Percentiles rank a stretch among this genome's conserved stretches.
phyloP scores from a whole-genome alignment of 2,329 filamentous ascomycete genomes.

The Penicillium sp. region DNA sequence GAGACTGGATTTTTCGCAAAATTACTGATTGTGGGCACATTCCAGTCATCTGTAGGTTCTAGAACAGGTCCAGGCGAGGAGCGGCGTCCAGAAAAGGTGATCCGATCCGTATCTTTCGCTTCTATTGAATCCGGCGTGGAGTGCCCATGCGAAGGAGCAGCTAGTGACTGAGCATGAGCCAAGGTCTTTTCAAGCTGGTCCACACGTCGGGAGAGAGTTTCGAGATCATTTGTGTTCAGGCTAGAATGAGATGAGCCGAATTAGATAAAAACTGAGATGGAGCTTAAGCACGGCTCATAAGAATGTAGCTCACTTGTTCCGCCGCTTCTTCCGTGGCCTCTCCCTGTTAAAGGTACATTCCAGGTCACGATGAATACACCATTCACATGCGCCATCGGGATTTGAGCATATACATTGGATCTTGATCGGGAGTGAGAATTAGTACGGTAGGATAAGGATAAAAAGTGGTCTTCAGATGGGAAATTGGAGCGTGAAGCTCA shows the following conservation, averaged over 20 bases:
- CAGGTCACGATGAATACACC: slow-evolving; percentile 13
- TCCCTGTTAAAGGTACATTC: slow-evolving; percentile 19
- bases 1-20: neutral
- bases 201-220: slow-evolving; percentile 10
- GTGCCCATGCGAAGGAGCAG: neutral
- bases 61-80: neutral
- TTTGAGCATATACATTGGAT: slow-evolving; percentile 12
- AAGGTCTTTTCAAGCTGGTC: slow-evolving; percentile 13
- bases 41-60: neutral
- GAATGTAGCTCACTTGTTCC: slow-evolving; percentile 5
- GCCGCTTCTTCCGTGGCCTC: slow-evolving; percentile 12
- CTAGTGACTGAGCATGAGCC: neutral
- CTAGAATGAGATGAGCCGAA: neutral
- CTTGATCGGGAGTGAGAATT: slow-evolving; percentile 1
- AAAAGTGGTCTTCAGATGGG: neutral
- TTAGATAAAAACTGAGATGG: too few relatives aligned
- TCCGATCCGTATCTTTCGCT: neutral
- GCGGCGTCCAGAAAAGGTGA: neutral
- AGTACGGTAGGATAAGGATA: neutral
- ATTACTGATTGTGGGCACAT: neutral
- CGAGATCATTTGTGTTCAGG: slow-evolving; percentile 5
- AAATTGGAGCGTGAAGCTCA: neutral
- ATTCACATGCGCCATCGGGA: slow-evolving; percentile 14
- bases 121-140: neutral
- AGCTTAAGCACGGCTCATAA: too few relatives aligned